phyloP scores from a whole-genome alignment of 2,329 filamentous ascomycete species.

The Colletotrichum filicis region DNA sequence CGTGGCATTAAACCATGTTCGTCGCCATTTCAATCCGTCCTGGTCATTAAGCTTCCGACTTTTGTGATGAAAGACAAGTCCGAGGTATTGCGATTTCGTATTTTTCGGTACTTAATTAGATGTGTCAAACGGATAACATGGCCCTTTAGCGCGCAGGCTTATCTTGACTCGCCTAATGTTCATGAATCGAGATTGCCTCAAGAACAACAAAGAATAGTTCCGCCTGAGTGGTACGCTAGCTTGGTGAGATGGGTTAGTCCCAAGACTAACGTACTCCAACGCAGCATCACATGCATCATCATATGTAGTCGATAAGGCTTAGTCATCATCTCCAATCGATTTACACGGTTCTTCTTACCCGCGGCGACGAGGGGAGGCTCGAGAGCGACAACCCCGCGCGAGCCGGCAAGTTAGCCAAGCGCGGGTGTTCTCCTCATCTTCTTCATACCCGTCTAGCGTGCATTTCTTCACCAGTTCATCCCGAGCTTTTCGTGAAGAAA shows the following conservation, averaged over 20 bases:
- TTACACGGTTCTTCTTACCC: conserved; percentile 21
- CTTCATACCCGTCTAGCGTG: not conserved
- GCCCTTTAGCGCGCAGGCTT: too few species aligned
- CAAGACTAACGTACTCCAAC: too few species aligned
- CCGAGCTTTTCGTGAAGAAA: not conserved
- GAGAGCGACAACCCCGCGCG: conserved; percentile 28
- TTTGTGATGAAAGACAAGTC: too few species aligned
- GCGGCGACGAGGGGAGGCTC: conserved; percentile 17
- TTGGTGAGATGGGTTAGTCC: too few species aligned
- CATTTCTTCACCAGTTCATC: not conserved
- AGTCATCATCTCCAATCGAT: conserved; percentile 24
- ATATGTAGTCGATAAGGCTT: not conserved
- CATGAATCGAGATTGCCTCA: too few species aligned
- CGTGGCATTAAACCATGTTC: too few species aligned
- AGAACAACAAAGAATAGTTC: not conserved
- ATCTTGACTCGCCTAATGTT: too few species aligned
- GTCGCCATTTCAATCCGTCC: too few species aligned
- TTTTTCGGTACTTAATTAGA: too few species aligned
- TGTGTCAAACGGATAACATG: too few species aligned
- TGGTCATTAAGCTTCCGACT: too few species aligned
- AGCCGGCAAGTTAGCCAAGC: conserved; percentile 11
- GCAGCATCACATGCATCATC: not conserved
- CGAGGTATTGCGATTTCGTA: too few species aligned
- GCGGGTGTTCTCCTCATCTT: conserved; percentile 11
- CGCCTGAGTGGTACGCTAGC: not conserved